Conservation (phyloP, 2,329 filamentous ascomycete genomes). For the Podosphaera fusca region DNA sequence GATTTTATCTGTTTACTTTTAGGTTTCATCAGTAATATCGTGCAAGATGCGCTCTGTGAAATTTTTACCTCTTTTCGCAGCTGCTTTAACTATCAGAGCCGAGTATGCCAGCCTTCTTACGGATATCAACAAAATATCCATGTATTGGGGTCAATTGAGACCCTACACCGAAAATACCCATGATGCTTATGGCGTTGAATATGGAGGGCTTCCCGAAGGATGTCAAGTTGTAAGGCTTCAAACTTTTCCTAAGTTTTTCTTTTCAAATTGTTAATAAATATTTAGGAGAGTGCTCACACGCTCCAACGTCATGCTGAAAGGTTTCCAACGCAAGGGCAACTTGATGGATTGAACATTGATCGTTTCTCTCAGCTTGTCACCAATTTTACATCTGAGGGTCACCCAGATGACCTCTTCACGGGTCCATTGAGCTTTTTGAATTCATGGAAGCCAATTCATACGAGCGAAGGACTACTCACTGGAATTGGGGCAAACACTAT, state of each 20-base stretch:
- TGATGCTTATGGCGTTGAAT: conserved; percentile 23
- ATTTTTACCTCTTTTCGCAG: too few relatives aligned
- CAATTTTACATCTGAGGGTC: conserved; percentile 20
- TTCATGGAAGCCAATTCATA: conserved; percentile 24
- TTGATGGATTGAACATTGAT: conserved; percentile 26
- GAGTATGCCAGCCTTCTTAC: conserved; percentile 5
- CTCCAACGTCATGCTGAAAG: conserved; percentile 31
- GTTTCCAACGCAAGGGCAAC: conserved; percentile 20
- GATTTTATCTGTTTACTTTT: too few relatives aligned
- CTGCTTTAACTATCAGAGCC: background rate
- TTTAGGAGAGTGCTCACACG: conserved; percentile 19
- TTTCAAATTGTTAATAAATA: background rate
- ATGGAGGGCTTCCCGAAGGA: conserved; percentile 25
- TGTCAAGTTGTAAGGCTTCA: conserved; percentile 23
- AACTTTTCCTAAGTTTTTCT: background rate
- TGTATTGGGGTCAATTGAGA: conserved; percentile 24
- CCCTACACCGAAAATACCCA: conserved; percentile 24
- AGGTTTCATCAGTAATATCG: too few relatives aligned
- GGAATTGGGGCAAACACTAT: conserved; percentile 26
- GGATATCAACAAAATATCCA: conserved; percentile 14
- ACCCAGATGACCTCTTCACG: conserved; percentile 15
- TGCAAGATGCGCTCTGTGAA: too few relatives aligned
- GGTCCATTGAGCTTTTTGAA: conserved; percentile 30
- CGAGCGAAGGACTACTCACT: conserved; percentile 21
- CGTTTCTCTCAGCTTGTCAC: conserved; percentile 25